Conservation (phyloP, 2,329 filamentous ascomycete genomes). For the Paecilomyces sp. region DNA sequence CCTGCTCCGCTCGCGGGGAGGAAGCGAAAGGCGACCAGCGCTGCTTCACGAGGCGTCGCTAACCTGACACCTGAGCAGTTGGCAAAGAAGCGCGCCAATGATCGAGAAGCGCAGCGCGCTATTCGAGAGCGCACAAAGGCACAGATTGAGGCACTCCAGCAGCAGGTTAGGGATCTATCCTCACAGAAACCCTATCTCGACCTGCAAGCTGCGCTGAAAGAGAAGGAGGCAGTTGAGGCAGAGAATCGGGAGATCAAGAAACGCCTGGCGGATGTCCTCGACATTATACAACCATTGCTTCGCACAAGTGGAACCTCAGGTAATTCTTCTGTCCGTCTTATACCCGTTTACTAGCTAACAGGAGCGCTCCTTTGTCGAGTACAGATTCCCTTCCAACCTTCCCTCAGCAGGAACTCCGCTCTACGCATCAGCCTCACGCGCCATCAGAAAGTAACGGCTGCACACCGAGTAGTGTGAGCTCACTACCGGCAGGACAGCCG, state of each 20-base stretch:
- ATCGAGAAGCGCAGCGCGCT: slow-evolving; percentile 77
- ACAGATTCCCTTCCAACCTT: not conserved
- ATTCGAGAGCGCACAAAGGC: slow-evolving; percentile 76
- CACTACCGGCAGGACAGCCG: slow-evolving; percentile 13
- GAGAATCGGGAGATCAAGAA: slow-evolving; percentile 74
- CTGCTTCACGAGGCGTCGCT: slow-evolving; percentile 65
- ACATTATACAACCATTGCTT: slow-evolving; percentile 41
- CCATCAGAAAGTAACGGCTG: slow-evolving; percentile 18
- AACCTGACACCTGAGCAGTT: slow-evolving; percentile 83
- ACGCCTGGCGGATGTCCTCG: slow-evolving; percentile 58
- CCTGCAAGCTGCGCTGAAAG: slow-evolving; percentile 64
- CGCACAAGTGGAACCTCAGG: slow-evolving; percentile 30
- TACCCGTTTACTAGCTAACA: slow-evolving; percentile 6
- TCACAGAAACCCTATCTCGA: slow-evolving; percentile 78
- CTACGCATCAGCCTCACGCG: not conserved
- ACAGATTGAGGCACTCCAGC: slow-evolving; percentile 69
- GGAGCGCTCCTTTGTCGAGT: not conserved
- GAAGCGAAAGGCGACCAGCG: slow-evolving; percentile 36
- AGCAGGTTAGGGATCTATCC: slow-evolving; percentile 66
- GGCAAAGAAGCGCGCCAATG: slow-evolving; percentile 84
- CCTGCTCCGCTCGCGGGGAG: slow-evolving; percentile 21
- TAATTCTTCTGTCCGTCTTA: slow-evolving; percentile 16
- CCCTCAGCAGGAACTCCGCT: not conserved
- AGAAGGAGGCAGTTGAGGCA: slow-evolving; percentile 69
- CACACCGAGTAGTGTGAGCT: slow-evolving; percentile 12